Percentiles rank a stretch among this genome's conserved stretches.
phyloP scores from a whole-genome alignment of 208 protist species.

The Wallacemonas sp. region DNA sequence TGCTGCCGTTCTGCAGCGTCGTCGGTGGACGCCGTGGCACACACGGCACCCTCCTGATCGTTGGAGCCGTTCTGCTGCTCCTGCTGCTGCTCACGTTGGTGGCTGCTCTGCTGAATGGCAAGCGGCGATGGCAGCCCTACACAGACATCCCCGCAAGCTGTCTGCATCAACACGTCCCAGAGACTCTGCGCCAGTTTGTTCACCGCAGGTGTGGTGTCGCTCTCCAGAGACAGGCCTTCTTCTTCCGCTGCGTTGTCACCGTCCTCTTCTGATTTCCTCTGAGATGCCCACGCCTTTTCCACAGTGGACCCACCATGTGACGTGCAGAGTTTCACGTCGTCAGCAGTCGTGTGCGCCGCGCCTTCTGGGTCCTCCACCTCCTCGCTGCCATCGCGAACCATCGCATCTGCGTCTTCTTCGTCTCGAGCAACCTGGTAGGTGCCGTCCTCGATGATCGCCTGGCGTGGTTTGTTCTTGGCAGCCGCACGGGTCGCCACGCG shows the following conservation, averaged over 20 bases:
- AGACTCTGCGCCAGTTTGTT: neutral
- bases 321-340: no score
- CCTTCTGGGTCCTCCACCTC: neutral
- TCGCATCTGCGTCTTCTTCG: conserved; percentile 6
- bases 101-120: neutral
- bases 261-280: no score
- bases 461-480: conserved; percentile 51
- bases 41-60: no score
- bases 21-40: no score
- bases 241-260: neutral
- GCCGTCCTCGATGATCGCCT: conserved; percentile 55
- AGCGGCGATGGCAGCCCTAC: neutral
- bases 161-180: neutral
- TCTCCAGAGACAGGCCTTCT: no score
- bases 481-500: conserved; percentile 37
- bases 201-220: neutral
- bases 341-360: neutral
- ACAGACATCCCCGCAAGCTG: neutral
- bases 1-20: neutral
- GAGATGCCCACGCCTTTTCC: no score
- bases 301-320: no score
- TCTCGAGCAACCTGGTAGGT: conserved; percentile 26
- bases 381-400: neutral
- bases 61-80: no score
- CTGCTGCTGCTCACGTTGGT: no score